phyloP scores from a whole-genome alignment of 441 rosid genomes.

The Cnidoscolus chayamansa region DNA sequence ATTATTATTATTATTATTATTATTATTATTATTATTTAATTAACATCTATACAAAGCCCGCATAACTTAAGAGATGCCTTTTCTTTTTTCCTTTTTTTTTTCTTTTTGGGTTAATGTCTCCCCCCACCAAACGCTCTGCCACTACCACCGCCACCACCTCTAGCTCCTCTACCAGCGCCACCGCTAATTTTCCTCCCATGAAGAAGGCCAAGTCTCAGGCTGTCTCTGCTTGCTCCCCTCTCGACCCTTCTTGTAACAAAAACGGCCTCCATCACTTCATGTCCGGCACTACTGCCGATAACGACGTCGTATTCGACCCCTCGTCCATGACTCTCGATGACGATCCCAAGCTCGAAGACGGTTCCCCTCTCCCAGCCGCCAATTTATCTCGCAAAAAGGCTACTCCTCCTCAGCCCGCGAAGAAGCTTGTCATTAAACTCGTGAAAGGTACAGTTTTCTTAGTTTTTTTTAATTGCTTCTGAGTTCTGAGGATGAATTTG shows the following conservation, averaged over 20 bases:
- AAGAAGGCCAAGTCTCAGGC: slow-evolving; percentile 85
- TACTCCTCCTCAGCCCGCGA: slow-evolving; percentile 84
- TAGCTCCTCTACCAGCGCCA: slow-evolving; percentile 28
- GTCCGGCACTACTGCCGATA: slow-evolving; percentile 27
- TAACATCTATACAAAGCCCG: slow-evolving; percentile 12
- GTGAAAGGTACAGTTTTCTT: slow-evolving; percentile 48
- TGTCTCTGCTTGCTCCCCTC: slow-evolving; percentile 46
- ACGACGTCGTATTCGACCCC: slow-evolving; percentile 53
- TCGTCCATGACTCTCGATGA: slow-evolving; percentile 63
- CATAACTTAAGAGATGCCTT: slow-evolving; percentile 6
- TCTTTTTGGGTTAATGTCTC: slow-evolving; percentile 60
- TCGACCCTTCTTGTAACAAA: slow-evolving; percentile 39
- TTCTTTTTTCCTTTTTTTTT: background rate
- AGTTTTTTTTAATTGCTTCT: background rate
- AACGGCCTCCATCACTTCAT: slow-evolving; percentile 66
- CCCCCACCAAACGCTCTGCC: slow-evolving; percentile 83
- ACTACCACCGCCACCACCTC: slow-evolving; percentile 34
- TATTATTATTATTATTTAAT: background rate
- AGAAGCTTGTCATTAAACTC: slow-evolving; percentile 89
- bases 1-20: too few relatives aligned
- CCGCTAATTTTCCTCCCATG: slow-evolving; percentile 43
- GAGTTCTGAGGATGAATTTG: background rate
- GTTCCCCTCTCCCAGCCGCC: slow-evolving; percentile 50
- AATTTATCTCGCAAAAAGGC: slow-evolving; percentile 94
- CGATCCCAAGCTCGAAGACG: slow-evolving; percentile 47